phyloP scores from a whole-genome alignment of 208 protist species.

The Trypanosoma congolense region DNA sequence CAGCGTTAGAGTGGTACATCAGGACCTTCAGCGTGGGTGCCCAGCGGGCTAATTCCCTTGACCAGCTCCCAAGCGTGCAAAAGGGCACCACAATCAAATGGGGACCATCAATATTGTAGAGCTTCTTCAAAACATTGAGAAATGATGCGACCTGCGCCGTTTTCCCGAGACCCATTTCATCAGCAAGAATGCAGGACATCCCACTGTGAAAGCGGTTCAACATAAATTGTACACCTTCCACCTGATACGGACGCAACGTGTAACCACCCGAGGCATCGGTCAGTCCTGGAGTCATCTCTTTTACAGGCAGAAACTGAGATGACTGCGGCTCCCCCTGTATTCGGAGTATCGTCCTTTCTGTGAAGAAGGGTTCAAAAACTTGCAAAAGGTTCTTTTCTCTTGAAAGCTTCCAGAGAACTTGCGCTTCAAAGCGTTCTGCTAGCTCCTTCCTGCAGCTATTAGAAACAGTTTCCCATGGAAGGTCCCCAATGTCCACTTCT shows the following conservation, averaged over 20 bases:
- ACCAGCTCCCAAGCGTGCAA: conserved; percentile 93
- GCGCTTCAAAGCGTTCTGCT: conserved; percentile 45
- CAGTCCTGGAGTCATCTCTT: conserved; percentile 20
- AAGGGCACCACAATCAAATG: conserved; percentile 95
- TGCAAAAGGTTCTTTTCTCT: conserved; percentile 32
- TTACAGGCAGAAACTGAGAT: conserved; percentile 38
- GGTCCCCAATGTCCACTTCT: conserved; percentile 20
- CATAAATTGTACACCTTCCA: conserved; percentile 96
- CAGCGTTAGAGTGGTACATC: conserved; percentile 88
- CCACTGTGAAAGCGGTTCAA: conserved; percentile 77
- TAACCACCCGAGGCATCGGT: conserved; percentile 41
- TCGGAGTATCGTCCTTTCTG: conserved; percentile 36
- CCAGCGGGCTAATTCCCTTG: conserved; percentile 83
- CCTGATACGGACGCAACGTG: conserved; percentile 90
- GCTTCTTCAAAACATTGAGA: conserved; percentile 66
- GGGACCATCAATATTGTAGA: conserved; percentile 83
- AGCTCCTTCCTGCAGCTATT: conserved; percentile 26
- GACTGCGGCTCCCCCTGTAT: conserved; percentile 25
- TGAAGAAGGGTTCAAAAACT: conserved; percentile 77
- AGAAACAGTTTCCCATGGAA: conserved; percentile 50
- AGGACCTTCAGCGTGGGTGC: conserved; percentile 88
- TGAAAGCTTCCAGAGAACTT: conserved; percentile 66
- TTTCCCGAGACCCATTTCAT: conserved; percentile 98
- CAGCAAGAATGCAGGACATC: conserved; percentile 89
- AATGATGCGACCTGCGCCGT: conserved; percentile 95